Base-by-base conservation (phyloP, 257 asterid genomes). In the Asclepias syriaca region DNA sequence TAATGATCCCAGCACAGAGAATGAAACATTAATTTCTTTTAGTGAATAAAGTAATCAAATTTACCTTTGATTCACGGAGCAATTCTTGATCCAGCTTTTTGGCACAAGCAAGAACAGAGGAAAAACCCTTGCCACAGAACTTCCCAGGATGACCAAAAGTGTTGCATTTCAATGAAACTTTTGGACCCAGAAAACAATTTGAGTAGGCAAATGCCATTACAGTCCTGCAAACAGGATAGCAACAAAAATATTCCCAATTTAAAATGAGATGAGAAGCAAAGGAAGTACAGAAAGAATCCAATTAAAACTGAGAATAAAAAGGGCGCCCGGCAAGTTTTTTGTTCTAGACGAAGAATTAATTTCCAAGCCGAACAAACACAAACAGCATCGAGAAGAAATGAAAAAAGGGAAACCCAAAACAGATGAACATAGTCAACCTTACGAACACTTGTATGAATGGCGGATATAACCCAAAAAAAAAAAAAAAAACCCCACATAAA, bases 21-120 rank as follows among this genome's bases (percentile, higher is more conserved):
- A 29, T 11, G 19, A 49, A 37, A 69, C 45, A 61, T 12, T 13
- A 39, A 58, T 43, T 34, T 66, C 34, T 55, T 8, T 27, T 1
- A 19, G 50, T 21, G 1, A 29, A n/a, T 37, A 66, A 24, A 10
- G 40, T 46, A 24, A 37, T 66, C 8, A 53, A 6, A 66, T 15
- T 29, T 78, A 88, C 93, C 95, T 90, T 90, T 1, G 85, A 75
- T 78, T 80, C 69, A 50, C 75, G 56, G 68, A 69, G 76, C 21
- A 59, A 29, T 68, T 70, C 75, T 27, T 84, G 75, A 71, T 72
- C 75, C 13, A 82, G 59, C 18, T 79, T 82, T 16, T 70, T 72
- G 34, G 74, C 78, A 80, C 88, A 81, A 34, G 89, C 72, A 69
- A 74, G 39, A 14, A 79, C 69, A 65, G 82, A 82, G 65, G 65